phyloP scores from a whole-genome alignment of 192 early-diverging fungal genomes.

The Geosiphon pyriformis region DNA sequence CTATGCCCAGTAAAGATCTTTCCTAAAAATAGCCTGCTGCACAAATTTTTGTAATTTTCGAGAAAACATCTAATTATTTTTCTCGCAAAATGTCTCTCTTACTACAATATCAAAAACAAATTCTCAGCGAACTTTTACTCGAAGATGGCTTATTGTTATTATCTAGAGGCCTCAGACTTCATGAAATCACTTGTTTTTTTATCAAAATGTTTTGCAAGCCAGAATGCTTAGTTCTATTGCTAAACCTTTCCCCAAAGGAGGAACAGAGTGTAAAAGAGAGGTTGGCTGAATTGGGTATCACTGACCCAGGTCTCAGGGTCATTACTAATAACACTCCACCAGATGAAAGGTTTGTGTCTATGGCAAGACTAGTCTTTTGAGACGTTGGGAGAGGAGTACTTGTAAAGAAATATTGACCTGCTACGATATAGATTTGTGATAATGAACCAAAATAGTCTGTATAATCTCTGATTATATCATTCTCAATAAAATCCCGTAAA shows the following conservation, averaged over 20 bases:
- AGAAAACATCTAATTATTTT: no score
- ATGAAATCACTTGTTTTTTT: conserved; percentile 63
- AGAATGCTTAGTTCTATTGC: conserved; percentile 68
- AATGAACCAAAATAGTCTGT: no score
- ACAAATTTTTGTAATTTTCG: no score
- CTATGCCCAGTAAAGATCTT: no score
- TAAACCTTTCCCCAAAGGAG: conserved; percentile 65
- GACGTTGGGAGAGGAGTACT: no score
- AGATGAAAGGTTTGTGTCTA: conserved; percentile 44
- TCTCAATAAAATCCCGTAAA: no score
- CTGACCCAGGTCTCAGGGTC: conserved; percentile 29
- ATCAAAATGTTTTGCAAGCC: conserved; percentile 62
- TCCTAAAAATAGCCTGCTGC: no score
- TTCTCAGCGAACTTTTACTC: conserved; percentile 58
- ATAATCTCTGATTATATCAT: no score
- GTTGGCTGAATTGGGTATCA: conserved; percentile 40
- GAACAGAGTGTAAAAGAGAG: conserved; percentile 48
- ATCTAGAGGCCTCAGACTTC: conserved; percentile 73
- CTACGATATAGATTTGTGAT: no score
- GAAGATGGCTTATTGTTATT: conserved; percentile 79
- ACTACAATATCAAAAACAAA: conserved; percentile 61
- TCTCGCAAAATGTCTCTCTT: conserved; percentile 29
- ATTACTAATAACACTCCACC: conserved; percentile 56
- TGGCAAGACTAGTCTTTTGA: no score
- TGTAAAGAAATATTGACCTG: no score